phyloP scores from a whole-genome alignment of 2,329 filamentous ascomycete genomes.

The Epichloe aotearoae region DNA sequence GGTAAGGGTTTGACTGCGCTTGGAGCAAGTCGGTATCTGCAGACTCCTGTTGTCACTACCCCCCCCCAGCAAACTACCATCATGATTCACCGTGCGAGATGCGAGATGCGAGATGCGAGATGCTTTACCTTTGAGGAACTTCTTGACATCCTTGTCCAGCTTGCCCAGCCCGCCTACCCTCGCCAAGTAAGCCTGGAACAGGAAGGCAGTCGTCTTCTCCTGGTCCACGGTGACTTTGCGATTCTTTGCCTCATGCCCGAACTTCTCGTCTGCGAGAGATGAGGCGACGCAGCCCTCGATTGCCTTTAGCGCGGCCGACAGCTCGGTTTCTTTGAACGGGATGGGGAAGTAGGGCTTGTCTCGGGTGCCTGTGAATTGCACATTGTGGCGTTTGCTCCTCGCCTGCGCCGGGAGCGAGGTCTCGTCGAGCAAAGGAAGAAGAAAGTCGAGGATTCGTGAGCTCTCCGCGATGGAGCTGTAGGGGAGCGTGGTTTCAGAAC shows the following conservation, averaged over 20 bases:
- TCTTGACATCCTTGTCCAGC: slow-evolving; percentile 19
- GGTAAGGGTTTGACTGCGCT: slow-evolving; percentile 59
- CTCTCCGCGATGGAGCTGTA: slow-evolving; percentile 16
- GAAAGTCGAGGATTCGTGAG: slow-evolving; percentile 12
- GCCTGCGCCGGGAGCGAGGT: slow-evolving; percentile 17
- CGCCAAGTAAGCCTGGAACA: slow-evolving; percentile 23
- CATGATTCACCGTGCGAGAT: too few species aligned
- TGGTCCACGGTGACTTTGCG: slow-evolving; percentile 18
- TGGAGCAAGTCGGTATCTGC: slow-evolving; percentile 57
- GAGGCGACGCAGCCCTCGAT: slow-evolving; percentile 24
- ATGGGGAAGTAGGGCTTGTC: slow-evolving; percentile 32
- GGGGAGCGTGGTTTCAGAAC: not conserved
- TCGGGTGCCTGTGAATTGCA: slow-evolving; percentile 21
- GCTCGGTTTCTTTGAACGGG: slow-evolving; percentile 33
- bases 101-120: not conserved
- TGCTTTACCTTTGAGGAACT: slow-evolving; percentile 2
- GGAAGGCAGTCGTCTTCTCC: slow-evolving; percentile 30
- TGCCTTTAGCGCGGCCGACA: slow-evolving; percentile 29
- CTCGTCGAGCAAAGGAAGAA: slow-evolving; percentile 15
- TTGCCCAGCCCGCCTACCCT: slow-evolving; percentile 25
- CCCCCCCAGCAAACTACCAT: not conserved
- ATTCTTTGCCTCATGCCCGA: slow-evolving; percentile 2
- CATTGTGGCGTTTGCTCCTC: slow-evolving; percentile 10
- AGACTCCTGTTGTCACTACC: not conserved
- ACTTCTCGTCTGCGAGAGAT: slow-evolving; percentile 17